Evolutionary conservation across 2,329 filamentous ascomycete species (phyloP).

Genomic region (Geosmithia morbida): DNA sequence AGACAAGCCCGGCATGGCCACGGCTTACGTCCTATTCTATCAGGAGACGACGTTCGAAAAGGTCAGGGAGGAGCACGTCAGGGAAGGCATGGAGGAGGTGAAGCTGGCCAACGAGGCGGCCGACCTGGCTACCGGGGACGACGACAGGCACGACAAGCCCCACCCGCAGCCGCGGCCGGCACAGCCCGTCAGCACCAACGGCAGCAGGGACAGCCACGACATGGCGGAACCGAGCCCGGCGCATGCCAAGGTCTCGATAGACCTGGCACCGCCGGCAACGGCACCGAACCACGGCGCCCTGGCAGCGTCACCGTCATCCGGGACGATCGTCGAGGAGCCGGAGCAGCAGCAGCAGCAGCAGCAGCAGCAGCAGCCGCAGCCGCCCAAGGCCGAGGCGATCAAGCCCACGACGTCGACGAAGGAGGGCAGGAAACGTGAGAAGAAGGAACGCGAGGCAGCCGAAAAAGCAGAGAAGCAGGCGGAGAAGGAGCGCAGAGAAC

Average conservation of each 20-base stretch:
- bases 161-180: slow-evolving; percentile 46
- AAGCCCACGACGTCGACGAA: slow-evolving; percentile 27
- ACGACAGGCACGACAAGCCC: slow-evolving; percentile 28
- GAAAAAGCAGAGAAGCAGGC: slow-evolving; percentile 45
- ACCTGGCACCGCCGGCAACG: background rate
- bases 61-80: slow-evolving; percentile 65
- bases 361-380: background rate
- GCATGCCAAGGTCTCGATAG: background rate
- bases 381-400: slow-evolving; percentile 1
- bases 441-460: slow-evolving; percentile 47
- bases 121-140: slow-evolving; percentile 34
- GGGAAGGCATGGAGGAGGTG: slow-evolving; percentile 54
- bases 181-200: slow-evolving; percentile 34
- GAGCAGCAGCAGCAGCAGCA: background rate
- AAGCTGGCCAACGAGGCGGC: slow-evolving; percentile 40
- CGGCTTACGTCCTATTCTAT: slow-evolving; percentile 95
- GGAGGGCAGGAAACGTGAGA: slow-evolving; percentile 50
- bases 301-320: too few species aligned
- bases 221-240: background rate
- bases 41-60: slow-evolving; percentile 70
- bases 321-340: too few species aligned
- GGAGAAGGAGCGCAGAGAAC: slow-evolving; percentile 18
- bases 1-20: slow-evolving; percentile 78
- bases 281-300: background rate
- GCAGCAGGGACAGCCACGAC: slow-evolving; percentile 6